Base-by-base conservation (phyloP, 306 rosid species). In the Pterocarpus santalinus region DNA sequence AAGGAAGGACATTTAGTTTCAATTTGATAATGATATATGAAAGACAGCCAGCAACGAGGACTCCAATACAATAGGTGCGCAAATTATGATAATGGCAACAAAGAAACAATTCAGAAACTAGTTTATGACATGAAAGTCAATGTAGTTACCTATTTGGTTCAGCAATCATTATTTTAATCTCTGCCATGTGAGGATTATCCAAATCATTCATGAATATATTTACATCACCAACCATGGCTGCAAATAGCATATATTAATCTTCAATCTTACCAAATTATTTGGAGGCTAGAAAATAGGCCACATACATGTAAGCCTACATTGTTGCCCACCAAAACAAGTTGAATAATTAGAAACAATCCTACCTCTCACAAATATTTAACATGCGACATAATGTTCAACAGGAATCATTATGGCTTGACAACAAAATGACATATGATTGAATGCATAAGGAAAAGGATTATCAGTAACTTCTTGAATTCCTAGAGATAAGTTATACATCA, bases 221-320 rank as follows among this genome's bases (percentile, higher is more conserved):
- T 66, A 95, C 99, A 89, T 95, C 99, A 82, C 99, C 98, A 58
- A 89, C 88, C 99, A 93, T 90, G 70, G 97, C 98, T 94, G 88
- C 57, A 85, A 90, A 78, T 51, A 52, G 64, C 53, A 74, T 6
- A 83, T 14, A 64, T 84, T 55, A 89, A 72, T 79, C 69, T 41
- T 56, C 51, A 30, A 38, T 43, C 15, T 55, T 36, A 43, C 8
- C 80, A 64, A 35, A 57, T 47, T 43, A 57, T 32, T 77, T 39
- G 9, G 32, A 62, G 36, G 44, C n/a, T 36, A 17, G 8, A 87
- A 43, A 34, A 17, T 7, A 30, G 7, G 13, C 56, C 15, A 39
- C 14, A 57, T 33, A 16, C 9, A 46, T 11, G 34, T 4, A 52
- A 13, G 70, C 14, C 60, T 32, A 12, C 32, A 58, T 35, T 65